Evolutionary conservation across 2,329 filamentous ascomycete genomes (phyloP).

Genomic region (Hypoxylon rubiginosum): DNA sequence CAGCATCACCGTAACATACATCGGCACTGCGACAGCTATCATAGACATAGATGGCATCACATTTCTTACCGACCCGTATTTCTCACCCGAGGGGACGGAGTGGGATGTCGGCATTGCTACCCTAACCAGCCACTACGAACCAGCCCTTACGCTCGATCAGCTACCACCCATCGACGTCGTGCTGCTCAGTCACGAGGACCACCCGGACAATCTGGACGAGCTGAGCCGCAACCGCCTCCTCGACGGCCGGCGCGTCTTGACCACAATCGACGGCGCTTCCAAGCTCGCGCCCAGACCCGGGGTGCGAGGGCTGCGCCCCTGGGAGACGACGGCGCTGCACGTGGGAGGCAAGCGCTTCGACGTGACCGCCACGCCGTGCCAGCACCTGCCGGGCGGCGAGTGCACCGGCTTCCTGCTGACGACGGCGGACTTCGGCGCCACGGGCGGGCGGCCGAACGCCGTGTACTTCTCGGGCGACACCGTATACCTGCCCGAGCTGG

Average conservation of each 20-base stretch:
- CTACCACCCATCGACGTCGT: slow-evolving; percentile 63
- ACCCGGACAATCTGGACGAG: slow-evolving; percentile 63
- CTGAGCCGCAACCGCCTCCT: slow-evolving; percentile 59
- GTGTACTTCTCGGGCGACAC: slow-evolving; percentile 66
- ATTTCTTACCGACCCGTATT: slow-evolving; percentile 62
- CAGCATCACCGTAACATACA: slow-evolving; percentile 57
- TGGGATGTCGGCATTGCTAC: slow-evolving; percentile 49
- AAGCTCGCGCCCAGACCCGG: slow-evolving; percentile 60
- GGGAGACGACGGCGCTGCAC: slow-evolving; percentile 52
- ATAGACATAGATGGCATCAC: slow-evolving; percentile 58
- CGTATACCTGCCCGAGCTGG: slow-evolving; percentile 59
- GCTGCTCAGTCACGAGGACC: slow-evolving; percentile 65
- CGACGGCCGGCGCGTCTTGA: slow-evolving; percentile 61
- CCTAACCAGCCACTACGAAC: slow-evolving; percentile 52
- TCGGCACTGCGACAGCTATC: slow-evolving; percentile 64
- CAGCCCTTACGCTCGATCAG: slow-evolving; percentile 54
- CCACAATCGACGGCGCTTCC: slow-evolving; percentile 59
- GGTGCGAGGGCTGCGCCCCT: slow-evolving; percentile 56
- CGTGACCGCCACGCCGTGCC: slow-evolving; percentile 59
- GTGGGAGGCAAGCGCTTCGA: slow-evolving; percentile 54
- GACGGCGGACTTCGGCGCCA: slow-evolving; percentile 53
- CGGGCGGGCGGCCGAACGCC: slow-evolving; percentile 58
- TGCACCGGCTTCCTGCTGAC: slow-evolving; percentile 61
- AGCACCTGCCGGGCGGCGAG: slow-evolving; percentile 60
- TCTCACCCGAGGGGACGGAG: slow-evolving; percentile 56